Evolutionary conservation across 2,329 filamentous ascomycete genomes (phyloP), one percentile per base, ranked within the genome.

Genomic region (Cryphonectria japonica): DNA sequence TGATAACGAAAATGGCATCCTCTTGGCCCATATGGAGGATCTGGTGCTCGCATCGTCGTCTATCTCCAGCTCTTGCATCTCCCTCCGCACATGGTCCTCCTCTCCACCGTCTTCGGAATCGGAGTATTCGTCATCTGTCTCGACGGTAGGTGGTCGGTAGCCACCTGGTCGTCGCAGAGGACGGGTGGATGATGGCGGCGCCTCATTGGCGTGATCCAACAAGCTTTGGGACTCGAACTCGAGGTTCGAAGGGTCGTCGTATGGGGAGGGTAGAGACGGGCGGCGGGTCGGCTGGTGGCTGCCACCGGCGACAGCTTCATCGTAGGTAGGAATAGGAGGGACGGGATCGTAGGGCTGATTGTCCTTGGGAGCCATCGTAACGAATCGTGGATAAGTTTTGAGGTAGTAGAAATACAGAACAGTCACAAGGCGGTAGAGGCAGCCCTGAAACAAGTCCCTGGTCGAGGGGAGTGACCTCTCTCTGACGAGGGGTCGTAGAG

Each of bases 41-140:
- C 82, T 80, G 14, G 72, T 75, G 37, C 68, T 77, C 29, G 72
- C 72, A 70, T 73, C 82, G 76, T 71, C 80, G 78, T 71, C 73
- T 65, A 97, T 89, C 75, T 97, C 94, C 87, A 97, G 90, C 86
- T 98, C 92, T 78, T 97, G 89, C 83, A 98, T 91, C 81, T 96
- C 93, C 75, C 92, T 88, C 73, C 93, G 90, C 76, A 96, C 86
- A 73, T 90, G 89, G 43, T 88, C 89, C 52, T 89, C 89, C 74
- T 92, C 87, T 43, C 80, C 79, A 78, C 86, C 80, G 81, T 61
- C 64, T 14, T 64, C 65, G 16, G 88, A 83, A 37, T 85, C 78
- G 75, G 85, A 85, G 71, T 85, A 86, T 73, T 95, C 91, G 72
- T 90, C 91, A 71, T 94, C 94, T 1, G 83, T 86, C 80, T 96